Percentiles rank a stretch among this genome's conserved stretches.
Conservation (phyloP, 2,329 filamentous ascomycete species). For the Thielaviopsis populi region DNA sequence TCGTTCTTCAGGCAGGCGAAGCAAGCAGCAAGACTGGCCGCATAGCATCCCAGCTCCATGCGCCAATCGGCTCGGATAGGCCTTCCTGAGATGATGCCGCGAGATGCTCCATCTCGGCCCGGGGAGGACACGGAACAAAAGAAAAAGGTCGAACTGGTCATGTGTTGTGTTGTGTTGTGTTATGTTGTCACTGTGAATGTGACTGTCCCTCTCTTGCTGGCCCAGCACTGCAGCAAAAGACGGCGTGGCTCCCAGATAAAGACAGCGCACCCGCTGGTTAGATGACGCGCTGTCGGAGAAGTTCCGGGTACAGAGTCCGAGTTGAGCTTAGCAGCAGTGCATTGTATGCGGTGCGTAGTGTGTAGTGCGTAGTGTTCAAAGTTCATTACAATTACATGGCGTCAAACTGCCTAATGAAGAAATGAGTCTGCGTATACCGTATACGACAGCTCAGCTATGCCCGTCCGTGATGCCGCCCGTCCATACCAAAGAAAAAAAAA, state of each 20-base stretch:
- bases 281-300: background rate
- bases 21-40: background rate
- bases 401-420: background rate
- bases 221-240: background rate
- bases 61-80: background rate
- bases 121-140: background rate
- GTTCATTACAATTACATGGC: background rate
- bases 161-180: background rate
- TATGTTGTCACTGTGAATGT: background rate
- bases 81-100: background rate
- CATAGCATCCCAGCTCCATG: background rate
- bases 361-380: background rate
- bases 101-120: background rate
- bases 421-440: background rate
- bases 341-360: background rate
- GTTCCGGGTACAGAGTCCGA: background rate
- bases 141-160: background rate
- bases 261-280: background rate
- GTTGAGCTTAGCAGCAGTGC: background rate
- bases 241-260: background rate
- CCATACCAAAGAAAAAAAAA: background rate
- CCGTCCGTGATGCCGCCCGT: background rate
- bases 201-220: background rate
- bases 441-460: background rate
- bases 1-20: background rate